Percentiles rank a stretch among this genome's conserved stretches.
phyloP scores from a whole-genome alignment of 129 eudicot genomes.

The Centaurea solstitialis region DNA sequence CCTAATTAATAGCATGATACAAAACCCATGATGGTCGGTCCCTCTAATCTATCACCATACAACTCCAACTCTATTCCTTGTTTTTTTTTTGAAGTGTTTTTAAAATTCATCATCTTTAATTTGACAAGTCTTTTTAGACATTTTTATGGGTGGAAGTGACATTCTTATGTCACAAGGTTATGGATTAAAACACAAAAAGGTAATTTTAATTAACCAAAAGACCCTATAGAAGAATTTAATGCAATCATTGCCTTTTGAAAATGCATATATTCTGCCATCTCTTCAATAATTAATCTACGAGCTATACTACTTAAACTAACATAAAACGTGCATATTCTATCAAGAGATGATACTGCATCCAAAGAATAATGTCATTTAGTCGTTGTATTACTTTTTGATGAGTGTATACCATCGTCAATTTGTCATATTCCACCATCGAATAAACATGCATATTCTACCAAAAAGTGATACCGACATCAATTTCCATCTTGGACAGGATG shows the following conservation, averaged over 20 bases:
- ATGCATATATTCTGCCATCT: not conserved
- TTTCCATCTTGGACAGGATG: not conserved
- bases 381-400: not conserved
- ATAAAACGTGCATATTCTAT: not conserved
- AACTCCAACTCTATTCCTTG: not conserved
- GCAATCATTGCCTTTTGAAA: not conserved
- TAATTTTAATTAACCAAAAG: not conserved
- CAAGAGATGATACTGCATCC: not conserved
- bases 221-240: not conserved
- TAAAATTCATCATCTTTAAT: not conserved
- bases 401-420: not conserved
- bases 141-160: not conserved
- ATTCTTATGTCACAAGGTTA: not conserved
- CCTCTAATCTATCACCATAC: not conserved
- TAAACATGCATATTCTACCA: not conserved
- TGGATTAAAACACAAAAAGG: not conserved
- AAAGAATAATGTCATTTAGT: not conserved
- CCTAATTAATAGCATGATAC: constrained; percentile 14
- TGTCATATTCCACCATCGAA: not conserved
- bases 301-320: not conserved
- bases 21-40: not conserved
- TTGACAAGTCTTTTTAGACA: not conserved
- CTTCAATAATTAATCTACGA: not conserved
- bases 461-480: not conserved
- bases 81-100: not conserved